Conservation (phyloP, 164 flowering plant species). For the Taxillus chinensis region DNA sequence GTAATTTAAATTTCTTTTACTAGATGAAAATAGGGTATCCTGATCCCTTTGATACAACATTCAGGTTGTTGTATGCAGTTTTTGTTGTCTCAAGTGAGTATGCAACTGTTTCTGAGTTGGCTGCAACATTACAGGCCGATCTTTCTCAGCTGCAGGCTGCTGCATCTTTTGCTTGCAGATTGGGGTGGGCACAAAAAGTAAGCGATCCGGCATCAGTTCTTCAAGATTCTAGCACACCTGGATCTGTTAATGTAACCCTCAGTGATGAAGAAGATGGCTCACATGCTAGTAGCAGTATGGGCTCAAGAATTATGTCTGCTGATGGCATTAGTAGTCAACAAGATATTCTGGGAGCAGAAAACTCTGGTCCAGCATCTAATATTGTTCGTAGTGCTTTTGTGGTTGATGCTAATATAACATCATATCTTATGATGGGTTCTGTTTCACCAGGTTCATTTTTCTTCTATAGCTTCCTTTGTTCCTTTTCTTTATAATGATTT, state of each 20-base stretch:
- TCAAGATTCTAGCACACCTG: slow-evolving; percentile 50
- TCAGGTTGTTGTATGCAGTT: slow-evolving; percentile 94
- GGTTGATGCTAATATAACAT: slow-evolving; percentile 97
- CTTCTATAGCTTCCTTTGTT: slow-evolving; percentile 1
- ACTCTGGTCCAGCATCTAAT: slow-evolving; percentile 28
- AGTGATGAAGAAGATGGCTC: slow-evolving; percentile 76
- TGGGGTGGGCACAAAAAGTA: slow-evolving; percentile 95
- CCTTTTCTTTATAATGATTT: background rate
- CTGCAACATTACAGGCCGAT: slow-evolving; percentile 92
- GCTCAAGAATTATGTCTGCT: slow-evolving; percentile 36
- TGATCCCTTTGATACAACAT: slow-evolving; percentile 10
- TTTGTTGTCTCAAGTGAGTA: slow-evolving; percentile 98
- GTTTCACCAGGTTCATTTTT: slow-evolving; percentile 84
- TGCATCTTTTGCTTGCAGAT: slow-evolving; percentile 93
- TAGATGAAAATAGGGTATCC: slow-evolving; percentile 5
- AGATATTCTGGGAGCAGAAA: slow-evolving; percentile 42
- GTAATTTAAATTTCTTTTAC: background rate
- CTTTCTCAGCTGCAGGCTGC: slow-evolving; percentile 94
- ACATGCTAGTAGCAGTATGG: slow-evolving; percentile 26
- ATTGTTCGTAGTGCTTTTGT: slow-evolving; percentile 79
- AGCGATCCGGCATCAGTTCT: slow-evolving; percentile 86
- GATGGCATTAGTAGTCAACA: slow-evolving; percentile 44
- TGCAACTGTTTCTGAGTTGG: slow-evolving; percentile 95
- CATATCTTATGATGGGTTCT: slow-evolving; percentile 99
- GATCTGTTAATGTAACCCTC: slow-evolving; percentile 34